Evolutionary conservation across 129 eudicot species (phyloP), one percentile per base, ranked within the genome.

Genomic region (Kitagawia praeruptora): DNA sequence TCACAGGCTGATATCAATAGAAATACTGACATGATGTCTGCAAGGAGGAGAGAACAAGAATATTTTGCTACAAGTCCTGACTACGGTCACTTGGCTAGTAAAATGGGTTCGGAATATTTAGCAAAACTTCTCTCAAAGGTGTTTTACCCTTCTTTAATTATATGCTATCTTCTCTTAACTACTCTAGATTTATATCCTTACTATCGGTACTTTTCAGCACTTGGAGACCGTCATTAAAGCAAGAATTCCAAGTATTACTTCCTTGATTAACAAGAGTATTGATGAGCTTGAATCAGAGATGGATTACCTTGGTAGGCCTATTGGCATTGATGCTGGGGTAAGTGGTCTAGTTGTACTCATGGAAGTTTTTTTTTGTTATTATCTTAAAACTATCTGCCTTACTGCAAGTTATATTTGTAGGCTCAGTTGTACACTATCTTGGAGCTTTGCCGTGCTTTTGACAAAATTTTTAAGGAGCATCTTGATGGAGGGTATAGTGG

Each of bases 61-160:
- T 87, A 87, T 77, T 87, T 87, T 75, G 84, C 88, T 28, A 80
- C 80, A 14, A 82, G 81, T 80, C 73, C 79, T 25, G 86, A 85
- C 44, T 87, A 87, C 78, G 80, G 81, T 64, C 86, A 87, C 69
- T 51, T 85, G 81, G 88, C 90, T 82, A 54, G 79, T 74, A 82
- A 80, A 80, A 80, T 87, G 90, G 90, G 90, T 38, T 87, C 88
- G 64, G 86, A 87, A 66, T 84, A 87, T 87, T 86, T 87, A 31
- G 90, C 88, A 41, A 84, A 87, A 63, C 85, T 85, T 85, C 85
- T 87, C 44, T 87, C 90, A 74, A 85, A 80, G 86, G 90, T 85
- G 38, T 13, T 40, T n/a, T 70, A 37, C n/a, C 37, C 25, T 3
- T 75, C 4, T 1, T 58, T 75, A 19, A 4, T 31, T 79, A 23